Evolutionary conservation across 805 yeast genomes (phyloP).

Genomic region (Metschnikowia cubensis): DNA sequence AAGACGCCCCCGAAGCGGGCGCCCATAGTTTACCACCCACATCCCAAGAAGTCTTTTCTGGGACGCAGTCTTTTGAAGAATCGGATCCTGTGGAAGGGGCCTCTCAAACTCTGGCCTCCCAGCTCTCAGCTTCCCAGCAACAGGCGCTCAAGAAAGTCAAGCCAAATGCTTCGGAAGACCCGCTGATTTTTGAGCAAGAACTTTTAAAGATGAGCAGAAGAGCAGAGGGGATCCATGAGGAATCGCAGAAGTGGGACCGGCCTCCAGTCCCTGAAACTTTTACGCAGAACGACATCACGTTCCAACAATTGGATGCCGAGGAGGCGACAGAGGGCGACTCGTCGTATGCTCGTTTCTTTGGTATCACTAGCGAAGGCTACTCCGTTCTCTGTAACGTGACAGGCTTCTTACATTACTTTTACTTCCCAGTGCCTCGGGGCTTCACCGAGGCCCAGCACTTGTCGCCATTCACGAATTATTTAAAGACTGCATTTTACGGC

Average conservation of each 20-base stretch:
- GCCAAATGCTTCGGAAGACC: conserved; percentile 33
- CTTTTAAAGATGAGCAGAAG: conserved; percentile 16
- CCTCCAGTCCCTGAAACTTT: conserved; percentile 53
- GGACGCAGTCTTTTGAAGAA: not conserved
- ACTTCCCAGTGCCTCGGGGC: conserved; percentile 85
- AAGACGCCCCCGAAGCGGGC: conserved; percentile 12
- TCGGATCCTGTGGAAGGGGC: not conserved
- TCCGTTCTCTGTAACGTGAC: conserved; percentile 87
- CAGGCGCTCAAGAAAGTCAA: conserved; percentile 33
- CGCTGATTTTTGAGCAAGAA: conserved; percentile 26
- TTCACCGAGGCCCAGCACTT: conserved; percentile 57
- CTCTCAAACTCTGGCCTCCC: conserved; percentile 17
- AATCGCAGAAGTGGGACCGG: conserved; percentile 46
- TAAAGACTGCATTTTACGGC: conserved; percentile 50
- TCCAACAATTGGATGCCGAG: conserved; percentile 95
- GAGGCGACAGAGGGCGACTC: conserved; percentile 60
- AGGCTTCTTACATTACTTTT: conserved; percentile 86
- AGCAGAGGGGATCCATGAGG: conserved; percentile 26
- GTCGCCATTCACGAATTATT: conserved; percentile 39
- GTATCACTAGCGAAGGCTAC: conserved; percentile 84
- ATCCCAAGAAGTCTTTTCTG: conserved; percentile 11
- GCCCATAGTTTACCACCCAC: conserved; percentile 36
- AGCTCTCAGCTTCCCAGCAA: conserved; percentile 28
- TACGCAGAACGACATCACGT: conserved; percentile 49
- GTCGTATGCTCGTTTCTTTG: conserved; percentile 79